Evolutionary conservation across 139 green algal species (phyloP).

Genomic region (Volvox africanus): DNA sequence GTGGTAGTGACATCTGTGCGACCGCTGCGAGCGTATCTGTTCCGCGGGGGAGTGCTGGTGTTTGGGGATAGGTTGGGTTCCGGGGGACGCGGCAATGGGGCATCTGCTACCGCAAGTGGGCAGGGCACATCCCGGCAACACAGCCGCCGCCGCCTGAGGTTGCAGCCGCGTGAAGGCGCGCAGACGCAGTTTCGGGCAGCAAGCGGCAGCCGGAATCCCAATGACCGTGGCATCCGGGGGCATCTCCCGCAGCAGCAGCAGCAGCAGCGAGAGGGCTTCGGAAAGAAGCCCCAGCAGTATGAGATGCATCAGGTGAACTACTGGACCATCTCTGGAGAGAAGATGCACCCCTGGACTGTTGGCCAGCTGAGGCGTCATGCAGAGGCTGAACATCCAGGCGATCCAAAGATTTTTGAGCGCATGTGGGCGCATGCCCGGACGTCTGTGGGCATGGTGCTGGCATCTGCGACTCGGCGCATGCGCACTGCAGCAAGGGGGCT

Average conservation of each 20-base stretch:
- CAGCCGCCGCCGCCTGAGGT: not conserved
- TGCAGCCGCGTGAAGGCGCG: no score
- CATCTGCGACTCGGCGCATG: conserved; percentile 16
- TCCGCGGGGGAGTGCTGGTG: conserved; percentile 68
- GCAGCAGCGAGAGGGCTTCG: conserved; percentile 31
- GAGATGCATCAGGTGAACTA: conserved; percentile 77
- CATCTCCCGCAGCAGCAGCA: conserved; percentile 16
- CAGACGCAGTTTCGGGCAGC: not conserved
- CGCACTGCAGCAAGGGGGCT: not conserved
- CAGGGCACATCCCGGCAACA: no score
- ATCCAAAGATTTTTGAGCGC: conserved; percentile 4
- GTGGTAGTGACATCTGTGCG: conserved; percentile 62
- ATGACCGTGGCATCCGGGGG: not conserved
- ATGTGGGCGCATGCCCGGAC: conserved; percentile 1
- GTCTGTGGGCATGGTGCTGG: not conserved
- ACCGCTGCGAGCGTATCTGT: conserved; percentile 69
- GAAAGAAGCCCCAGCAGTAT: conserved; percentile 23
- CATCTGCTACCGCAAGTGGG: not conserved
- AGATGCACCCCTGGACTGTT: conserved; percentile 71
- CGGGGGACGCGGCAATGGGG: not conserved
- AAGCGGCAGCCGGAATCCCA: not conserved
- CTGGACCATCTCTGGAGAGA: conserved; percentile 69
- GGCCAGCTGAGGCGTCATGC: conserved; percentile 47
- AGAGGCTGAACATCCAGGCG: not conserved
- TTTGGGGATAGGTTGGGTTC: conserved; percentile 58